A percentile compares a stretch with the other conserved stretches of the same genome.
Evolutionary conservation across 1,284 basidiomycete genomes (phyloP).

Genomic region (Boletus smithii): DNA sequence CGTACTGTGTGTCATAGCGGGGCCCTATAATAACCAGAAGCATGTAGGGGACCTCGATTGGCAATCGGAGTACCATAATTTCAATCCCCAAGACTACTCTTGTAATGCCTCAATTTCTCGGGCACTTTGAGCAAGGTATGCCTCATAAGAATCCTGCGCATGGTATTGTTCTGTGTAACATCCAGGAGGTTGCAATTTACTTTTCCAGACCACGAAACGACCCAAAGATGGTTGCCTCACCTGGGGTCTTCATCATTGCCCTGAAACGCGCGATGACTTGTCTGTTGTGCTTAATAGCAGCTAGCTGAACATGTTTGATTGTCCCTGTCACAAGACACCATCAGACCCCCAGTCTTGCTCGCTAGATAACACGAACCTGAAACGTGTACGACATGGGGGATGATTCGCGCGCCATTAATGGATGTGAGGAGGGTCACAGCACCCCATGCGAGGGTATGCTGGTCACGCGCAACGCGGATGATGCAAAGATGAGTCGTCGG

Average conservation of each 20-base stretch:
- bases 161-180: constrained; percentile 42
- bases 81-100: too few species aligned
- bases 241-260: constrained; percentile 48
- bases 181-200: neutral
- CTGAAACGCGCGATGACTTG: constrained; percentile 62
- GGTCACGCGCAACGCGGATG: constrained; percentile 72
- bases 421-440: constrained; percentile 60
- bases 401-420: constrained; percentile 53
- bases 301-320: constrained; percentile 73
- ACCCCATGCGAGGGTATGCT: constrained; percentile 71
- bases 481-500: constrained; percentile 75
- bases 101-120: constrained; percentile 61
- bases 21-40: too few species aligned
- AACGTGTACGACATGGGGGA: constrained; percentile 71
- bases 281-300: constrained; percentile 69
- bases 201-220: neutral
- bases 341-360: neutral
- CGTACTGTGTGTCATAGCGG: too few species aligned
- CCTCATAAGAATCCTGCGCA: constrained; percentile 53
- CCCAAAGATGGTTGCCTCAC: constrained; percentile 18
- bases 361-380: constrained; percentile 50
- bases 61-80: too few species aligned
- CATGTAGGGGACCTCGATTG: too few species aligned
- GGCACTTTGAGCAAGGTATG: constrained; percentile 53
- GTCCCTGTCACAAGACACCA: constrained; percentile 51